These are phyloP conservation scores for Cryptosporidium baileyi DNA, from an alignment of 169 alveolate species.

Conservation along the genomic window DNA sequence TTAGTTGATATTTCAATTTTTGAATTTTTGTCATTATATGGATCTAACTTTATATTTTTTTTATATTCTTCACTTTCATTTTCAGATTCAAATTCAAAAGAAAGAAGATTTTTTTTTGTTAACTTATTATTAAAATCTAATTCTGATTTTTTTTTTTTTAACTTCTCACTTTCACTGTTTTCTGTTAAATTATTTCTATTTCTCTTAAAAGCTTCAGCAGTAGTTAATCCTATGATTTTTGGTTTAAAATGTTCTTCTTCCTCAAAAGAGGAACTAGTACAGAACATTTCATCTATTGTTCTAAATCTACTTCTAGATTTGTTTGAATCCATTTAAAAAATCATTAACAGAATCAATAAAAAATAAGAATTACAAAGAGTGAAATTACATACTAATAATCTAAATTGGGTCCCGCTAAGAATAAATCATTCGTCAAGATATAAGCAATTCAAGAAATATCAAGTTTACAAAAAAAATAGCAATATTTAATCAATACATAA, in stretches of 20 bases:
- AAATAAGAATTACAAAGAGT: too few relatives aligned
- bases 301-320: too few relatives aligned
- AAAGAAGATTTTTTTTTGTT: neutral
- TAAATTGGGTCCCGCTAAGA: neutral
- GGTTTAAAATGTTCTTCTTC: slow-evolving; percentile 13
- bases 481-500: neutral
- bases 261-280: neutral
- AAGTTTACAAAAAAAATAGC: neutral
- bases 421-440: neutral
- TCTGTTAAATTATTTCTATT: neutral
- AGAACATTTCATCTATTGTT: slow-evolving; percentile 45
- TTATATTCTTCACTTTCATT: neutral
- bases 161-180: neutral
- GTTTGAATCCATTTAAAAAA: too few relatives aligned
- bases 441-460: neutral
- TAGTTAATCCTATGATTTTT: neutral
- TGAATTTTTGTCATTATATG: neutral
- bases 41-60: neutral
- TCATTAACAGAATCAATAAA: too few relatives aligned
- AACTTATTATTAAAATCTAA: too few relatives aligned
- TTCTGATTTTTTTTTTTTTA: too few relatives aligned
- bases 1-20: neutral
- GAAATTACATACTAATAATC: too few relatives aligned
- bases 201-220: slow-evolving; percentile 9
- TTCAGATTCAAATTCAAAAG: slow-evolving; percentile 1